phyloP scores from a whole-genome alignment of 345 rosid genomes.

The Dimocarpus longan region DNA sequence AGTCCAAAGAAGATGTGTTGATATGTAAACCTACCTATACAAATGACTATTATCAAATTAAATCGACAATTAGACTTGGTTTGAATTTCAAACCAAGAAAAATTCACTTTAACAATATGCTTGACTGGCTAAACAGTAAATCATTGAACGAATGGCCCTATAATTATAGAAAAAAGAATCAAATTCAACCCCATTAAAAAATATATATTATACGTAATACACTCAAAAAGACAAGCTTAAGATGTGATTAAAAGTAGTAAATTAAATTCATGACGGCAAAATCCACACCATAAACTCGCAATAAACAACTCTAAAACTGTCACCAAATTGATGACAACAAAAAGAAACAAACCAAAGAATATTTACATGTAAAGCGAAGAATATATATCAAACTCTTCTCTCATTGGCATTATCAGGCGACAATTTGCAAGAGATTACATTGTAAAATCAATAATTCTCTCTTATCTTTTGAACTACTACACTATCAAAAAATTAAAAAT shows the following conservation, averaged over 20 bases:
- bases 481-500: background rate
- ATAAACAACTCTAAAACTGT: constrained; percentile 9
- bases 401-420: constrained; percentile 23
- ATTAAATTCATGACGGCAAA: constrained; percentile 8
- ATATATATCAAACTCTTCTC: constrained; percentile 14
- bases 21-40: no score
- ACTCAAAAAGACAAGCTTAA: no score
- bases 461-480: background rate
- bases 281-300: constrained; percentile 15
- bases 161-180: background rate
- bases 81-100: background rate
- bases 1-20: no score
- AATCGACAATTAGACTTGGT: background rate
- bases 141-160: background rate
- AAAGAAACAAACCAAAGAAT: background rate
- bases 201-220: no score
- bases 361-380: background rate
- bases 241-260: no score
- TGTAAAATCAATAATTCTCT: background rate
- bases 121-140: background rate
- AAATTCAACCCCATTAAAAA: background rate
- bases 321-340: constrained; percentile 12
- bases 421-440: background rate
- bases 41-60: no score
- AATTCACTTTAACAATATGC: background rate